These are phyloP conservation scores for Lepidium didymum DNA, from an alignment of 345 rosid species.

Conservation along the genomic window DNA sequence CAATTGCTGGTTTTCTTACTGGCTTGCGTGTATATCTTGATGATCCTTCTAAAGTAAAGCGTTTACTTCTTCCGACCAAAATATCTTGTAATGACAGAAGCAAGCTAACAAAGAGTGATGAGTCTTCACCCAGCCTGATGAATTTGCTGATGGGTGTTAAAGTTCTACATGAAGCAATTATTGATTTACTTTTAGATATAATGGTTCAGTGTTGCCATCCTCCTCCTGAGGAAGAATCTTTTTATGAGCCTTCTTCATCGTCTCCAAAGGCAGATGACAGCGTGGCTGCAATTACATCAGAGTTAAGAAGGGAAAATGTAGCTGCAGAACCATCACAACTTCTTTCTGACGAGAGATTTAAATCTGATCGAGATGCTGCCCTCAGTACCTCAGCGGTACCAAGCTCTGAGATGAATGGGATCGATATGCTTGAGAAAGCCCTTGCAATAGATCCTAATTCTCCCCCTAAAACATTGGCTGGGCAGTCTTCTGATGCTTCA, in stretches of 20 bases:
- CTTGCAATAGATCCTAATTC: constrained; percentile 48
- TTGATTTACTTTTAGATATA: constrained; percentile 92
- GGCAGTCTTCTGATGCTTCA: constrained; percentile 47
- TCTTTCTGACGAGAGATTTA: constrained; percentile 67
- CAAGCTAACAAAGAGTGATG: constrained; percentile 58
- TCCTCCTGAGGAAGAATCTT: constrained; percentile 69
- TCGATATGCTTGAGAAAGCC: constrained; percentile 43
- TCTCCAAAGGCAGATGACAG: constrained; percentile 23
- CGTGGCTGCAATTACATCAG: constrained; percentile 13
- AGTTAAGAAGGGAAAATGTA: constrained; percentile 57
- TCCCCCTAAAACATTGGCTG: constrained; percentile 60
- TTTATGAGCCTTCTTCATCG: constrained; percentile 8
- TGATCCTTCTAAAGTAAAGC: constrained; percentile 97
- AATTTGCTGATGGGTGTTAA: constrained; percentile 98
- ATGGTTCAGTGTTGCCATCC: constrained; percentile 99
- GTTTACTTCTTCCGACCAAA: constrained; percentile 95
- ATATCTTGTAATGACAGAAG: constrained; percentile 74
- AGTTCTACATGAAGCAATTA: constrained; percentile 98
- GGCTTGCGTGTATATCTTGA: constrained; percentile 91
- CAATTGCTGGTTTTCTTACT: constrained; percentile 96
- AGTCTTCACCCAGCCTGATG: constrained; percentile 95
- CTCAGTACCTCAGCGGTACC: constrained; percentile 59
- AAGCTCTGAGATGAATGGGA: constrained; percentile 58
- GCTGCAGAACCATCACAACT: constrained; percentile 47
- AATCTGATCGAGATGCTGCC: constrained; percentile 60